Evolutionary conservation across 2,329 filamentous ascomycete species (phyloP).

Genomic region (Neofusicoccum sp.): DNA sequence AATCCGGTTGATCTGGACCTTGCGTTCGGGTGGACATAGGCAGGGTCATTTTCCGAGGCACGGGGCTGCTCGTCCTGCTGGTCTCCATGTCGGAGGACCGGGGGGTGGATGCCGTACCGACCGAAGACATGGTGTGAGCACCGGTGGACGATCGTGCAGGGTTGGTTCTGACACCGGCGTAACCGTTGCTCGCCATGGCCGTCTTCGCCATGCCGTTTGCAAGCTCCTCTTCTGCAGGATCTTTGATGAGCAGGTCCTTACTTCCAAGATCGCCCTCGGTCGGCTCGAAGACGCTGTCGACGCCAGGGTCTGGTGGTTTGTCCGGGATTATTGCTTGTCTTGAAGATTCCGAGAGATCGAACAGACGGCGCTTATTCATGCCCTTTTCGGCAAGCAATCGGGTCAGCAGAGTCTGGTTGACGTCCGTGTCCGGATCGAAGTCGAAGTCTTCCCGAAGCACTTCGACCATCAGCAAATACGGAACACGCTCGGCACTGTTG

Average conservation of each 20-base stretch:
- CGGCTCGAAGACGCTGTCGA: constrained; percentile 84
- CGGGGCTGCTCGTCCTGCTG: constrained; percentile 70
- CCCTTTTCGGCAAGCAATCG: constrained; percentile 69
- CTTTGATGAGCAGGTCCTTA: constrained; percentile 67
- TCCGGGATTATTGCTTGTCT: constrained; percentile 44
- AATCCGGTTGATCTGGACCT: constrained; percentile 72
- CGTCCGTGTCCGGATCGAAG: constrained; percentile 73
- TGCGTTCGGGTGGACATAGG: constrained; percentile 56
- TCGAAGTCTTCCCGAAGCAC: constrained; percentile 80
- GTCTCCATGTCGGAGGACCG: constrained; percentile 69
- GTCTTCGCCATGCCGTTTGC: constrained; percentile 12
- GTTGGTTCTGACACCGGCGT: not conserved
- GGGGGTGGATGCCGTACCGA: constrained; percentile 65
- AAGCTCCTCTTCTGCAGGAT: constrained; percentile 51
- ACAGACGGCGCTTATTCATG: constrained; percentile 53
- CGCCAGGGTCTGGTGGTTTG: constrained; percentile 46
- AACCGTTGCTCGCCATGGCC: not conserved
- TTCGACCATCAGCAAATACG: constrained; percentile 83
- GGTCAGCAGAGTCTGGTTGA: constrained; percentile 69
- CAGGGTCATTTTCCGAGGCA: constrained; percentile 63
- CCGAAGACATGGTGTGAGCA: constrained; percentile 61
- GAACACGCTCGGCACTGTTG: constrained; percentile 85
- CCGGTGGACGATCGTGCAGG: constrained; percentile 60
- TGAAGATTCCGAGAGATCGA: constrained; percentile 65
- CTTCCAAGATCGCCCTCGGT: constrained; percentile 75